phyloP scores from a whole-genome alignment of 352 stramenopile species.

The Globisporangium irregulare region DNA sequence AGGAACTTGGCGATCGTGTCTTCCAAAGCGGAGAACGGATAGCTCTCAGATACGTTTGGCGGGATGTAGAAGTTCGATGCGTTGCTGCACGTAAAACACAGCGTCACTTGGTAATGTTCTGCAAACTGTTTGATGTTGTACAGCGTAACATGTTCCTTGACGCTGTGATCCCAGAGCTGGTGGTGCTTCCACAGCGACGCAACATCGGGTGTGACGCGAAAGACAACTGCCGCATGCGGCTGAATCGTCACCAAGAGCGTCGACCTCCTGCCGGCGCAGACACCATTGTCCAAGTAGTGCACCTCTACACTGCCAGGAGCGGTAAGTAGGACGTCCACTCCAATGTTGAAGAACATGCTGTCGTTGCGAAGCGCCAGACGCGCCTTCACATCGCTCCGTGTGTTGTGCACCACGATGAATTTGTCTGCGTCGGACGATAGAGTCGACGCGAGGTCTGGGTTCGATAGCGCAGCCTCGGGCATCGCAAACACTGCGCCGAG shows the following conservation, averaged over 20 bases:
- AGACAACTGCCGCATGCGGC: slow-evolving; percentile 48
- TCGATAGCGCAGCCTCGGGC: slow-evolving; percentile 60
- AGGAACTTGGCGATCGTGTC: slow-evolving; percentile 88
- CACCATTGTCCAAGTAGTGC: slow-evolving; percentile 63
- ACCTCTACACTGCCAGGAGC: slow-evolving; percentile 39
- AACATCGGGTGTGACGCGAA: slow-evolving; percentile 70
- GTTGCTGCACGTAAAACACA: slow-evolving; percentile 86
- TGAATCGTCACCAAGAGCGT: slow-evolving; percentile 73
- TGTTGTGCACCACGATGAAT: slow-evolving; percentile 79
- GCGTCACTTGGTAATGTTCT: slow-evolving; percentile 83
- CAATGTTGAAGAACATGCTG: slow-evolving; percentile 81
- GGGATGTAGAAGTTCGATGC: slow-evolving; percentile 82
- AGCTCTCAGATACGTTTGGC: slow-evolving; percentile 79
- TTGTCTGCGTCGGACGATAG: slow-evolving; percentile 45
- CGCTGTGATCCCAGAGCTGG: slow-evolving; percentile 83
- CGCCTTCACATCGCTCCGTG: slow-evolving; percentile 54
- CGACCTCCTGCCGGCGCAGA: slow-evolving; percentile 60
- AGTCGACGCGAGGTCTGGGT: slow-evolving; percentile 25
- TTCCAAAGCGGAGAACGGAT: slow-evolving; percentile 81
- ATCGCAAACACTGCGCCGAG: slow-evolving; percentile 79
- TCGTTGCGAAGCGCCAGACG: slow-evolving; percentile 79
- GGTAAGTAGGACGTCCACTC: slow-evolving; percentile 47
- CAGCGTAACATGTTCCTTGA: slow-evolving; percentile 86
- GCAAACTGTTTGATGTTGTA: slow-evolving; percentile 91
- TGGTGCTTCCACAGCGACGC: slow-evolving; percentile 71